Evolutionary conservation across 768 basidiomycete genomes (phyloP).

Genomic region (Xerocomellus dryophilus): DNA sequence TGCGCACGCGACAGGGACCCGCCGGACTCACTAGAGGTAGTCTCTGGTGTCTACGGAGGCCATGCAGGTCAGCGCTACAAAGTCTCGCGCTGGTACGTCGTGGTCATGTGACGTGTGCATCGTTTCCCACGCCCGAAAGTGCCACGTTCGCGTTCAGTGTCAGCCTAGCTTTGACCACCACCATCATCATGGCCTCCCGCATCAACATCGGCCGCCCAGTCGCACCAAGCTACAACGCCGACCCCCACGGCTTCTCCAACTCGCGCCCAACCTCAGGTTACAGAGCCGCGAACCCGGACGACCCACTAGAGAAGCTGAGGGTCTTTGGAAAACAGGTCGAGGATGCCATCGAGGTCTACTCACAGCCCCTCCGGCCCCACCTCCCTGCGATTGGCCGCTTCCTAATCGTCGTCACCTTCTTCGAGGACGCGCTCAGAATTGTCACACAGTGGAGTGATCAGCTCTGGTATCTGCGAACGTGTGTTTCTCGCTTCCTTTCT

Average conservation of each 20-base stretch:
- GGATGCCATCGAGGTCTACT: slow-evolving; percentile 88
- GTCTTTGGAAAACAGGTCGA: slow-evolving; percentile 74
- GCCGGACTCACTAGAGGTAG: slow-evolving; percentile 30
- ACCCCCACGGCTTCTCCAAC: slow-evolving; percentile 81
- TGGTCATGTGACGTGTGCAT: slow-evolving; percentile 22
- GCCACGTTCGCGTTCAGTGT: slow-evolving; percentile 24
- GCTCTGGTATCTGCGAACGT: slow-evolving; percentile 97
- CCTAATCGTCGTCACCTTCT: slow-evolving; percentile 95
- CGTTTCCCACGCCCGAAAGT: slow-evolving; percentile 22
- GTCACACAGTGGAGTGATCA: slow-evolving; percentile 95
- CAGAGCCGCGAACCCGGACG: slow-evolving; percentile 76
- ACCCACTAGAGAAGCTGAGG: slow-evolving; percentile 76
- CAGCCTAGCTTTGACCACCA: background rate
- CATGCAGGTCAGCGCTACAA: background rate
- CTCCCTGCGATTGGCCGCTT: slow-evolving; percentile 94
- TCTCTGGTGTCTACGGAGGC: slow-evolving; percentile 12
- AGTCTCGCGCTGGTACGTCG: background rate
- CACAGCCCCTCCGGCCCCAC: slow-evolving; percentile 90
- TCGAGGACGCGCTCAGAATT: slow-evolving; percentile 95
- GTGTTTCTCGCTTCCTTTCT: slow-evolving; percentile 31
- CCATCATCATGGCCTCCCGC: slow-evolving; percentile 65
- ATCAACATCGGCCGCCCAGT: slow-evolving; percentile 79
- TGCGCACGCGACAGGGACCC: background rate
- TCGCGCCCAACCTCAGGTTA: slow-evolving; percentile 66
- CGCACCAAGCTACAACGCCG: slow-evolving; percentile 54